A percentile compares a stretch with the other conserved stretches of the same genome.
These are phyloP conservation scores for Sequoiadendron giganteum DNA, from an alignment of 75 land plant genomes.

Conservation along the genomic window DNA sequence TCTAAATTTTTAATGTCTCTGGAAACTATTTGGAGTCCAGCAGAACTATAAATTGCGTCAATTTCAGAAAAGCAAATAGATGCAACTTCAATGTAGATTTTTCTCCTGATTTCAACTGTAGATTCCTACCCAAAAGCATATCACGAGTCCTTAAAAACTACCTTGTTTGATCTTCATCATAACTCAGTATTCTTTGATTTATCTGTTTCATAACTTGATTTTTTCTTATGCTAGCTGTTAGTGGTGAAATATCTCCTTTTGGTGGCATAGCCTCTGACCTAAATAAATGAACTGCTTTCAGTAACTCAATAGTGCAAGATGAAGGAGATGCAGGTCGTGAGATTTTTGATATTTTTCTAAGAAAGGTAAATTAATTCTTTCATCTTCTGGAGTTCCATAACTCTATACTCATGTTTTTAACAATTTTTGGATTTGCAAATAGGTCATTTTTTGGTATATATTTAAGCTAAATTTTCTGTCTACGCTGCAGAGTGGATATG, in stretches of 20 bases:
- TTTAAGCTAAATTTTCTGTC: neutral
- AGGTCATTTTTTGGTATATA: no score
- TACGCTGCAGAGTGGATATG: neutral
- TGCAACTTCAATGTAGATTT: no score
- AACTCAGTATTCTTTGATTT: neutral
- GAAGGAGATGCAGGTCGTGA: constrained; percentile 20
- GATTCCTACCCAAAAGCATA: neutral
- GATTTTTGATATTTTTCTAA: constrained; percentile 18
- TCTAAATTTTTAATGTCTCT: no score
- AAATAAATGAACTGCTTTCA: neutral
- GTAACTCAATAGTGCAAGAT: neutral
- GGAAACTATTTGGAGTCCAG: no score
- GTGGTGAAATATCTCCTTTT: neutral
- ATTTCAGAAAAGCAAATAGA: no score
- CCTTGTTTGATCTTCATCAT: neutral
- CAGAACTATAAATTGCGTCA: no score
- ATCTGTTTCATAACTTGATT: neutral
- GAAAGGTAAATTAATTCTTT: constrained; percentile 10
- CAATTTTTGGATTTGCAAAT: neutral
- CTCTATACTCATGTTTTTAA: neutral
- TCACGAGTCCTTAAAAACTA: neutral
- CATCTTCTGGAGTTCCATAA: neutral
- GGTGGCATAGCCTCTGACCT: neutral
- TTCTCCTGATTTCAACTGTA: neutral
- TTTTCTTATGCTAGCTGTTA: neutral